Evolutionary conservation across 2,329 filamentous ascomycete genomes (phyloP).

Genomic region (Epichloe amarillans): DNA sequence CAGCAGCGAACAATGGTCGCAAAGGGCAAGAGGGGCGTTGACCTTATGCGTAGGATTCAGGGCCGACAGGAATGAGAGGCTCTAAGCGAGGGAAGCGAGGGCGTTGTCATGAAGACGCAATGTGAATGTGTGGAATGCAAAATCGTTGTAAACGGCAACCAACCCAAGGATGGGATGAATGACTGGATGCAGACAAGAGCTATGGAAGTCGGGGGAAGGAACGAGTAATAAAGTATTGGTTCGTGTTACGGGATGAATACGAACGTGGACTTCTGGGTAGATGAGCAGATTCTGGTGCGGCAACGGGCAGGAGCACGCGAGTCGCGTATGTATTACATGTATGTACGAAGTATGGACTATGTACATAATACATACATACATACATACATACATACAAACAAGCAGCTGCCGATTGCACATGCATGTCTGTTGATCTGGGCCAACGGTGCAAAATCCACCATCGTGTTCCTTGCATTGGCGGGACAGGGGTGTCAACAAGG

Average conservation of each 20-base stretch:
- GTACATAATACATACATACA: no score
- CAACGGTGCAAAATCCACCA: not conserved
- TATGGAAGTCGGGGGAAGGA: not conserved
- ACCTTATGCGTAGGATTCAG: not conserved
- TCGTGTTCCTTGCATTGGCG: slow-evolving; percentile 4
- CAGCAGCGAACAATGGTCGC: not conserved
- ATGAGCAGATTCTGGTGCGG: not conserved
- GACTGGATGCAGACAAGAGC: not conserved
- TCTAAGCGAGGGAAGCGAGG: not conserved
- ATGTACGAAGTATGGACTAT: not conserved
- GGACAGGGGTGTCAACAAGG: not conserved
- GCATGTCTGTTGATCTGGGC: not conserved
- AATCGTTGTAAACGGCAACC: no score
- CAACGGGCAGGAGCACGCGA: not conserved
- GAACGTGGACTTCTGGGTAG: not conserved
- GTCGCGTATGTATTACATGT: slow-evolving; percentile 1
- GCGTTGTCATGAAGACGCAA: not conserved
- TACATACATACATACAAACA: no score
- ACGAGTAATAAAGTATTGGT: not conserved
- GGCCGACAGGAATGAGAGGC: not conserved
- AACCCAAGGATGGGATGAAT: not conserved
- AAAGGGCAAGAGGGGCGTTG: not conserved
- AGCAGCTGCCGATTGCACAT: no score
- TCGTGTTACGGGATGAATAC: not conserved
- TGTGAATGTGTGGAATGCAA: slow-evolving; percentile 2